Base-by-base conservation (phyloP, 2,329 filamentous ascomycete genomes). In the Aspergillus tubingensis region DNA sequence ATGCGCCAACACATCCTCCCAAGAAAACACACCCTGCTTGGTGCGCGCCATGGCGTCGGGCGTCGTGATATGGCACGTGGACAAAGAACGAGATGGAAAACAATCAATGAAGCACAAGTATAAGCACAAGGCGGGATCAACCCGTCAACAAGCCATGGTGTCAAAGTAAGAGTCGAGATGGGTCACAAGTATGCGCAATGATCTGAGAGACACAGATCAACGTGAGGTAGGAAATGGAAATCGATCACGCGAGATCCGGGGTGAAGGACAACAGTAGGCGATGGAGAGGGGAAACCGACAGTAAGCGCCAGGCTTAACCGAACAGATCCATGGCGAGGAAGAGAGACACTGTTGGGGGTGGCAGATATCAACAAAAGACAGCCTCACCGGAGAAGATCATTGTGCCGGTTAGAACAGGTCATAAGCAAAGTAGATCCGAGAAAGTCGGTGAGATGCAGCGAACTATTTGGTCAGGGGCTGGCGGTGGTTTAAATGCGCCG, bases 1-100 rank as follows among this genome's bases (percentile, higher is more conserved):
- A 54, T 77, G 74, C 27, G 72, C 70, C 43, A 77, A 64, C 10
- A 77, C 75, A 68, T 77, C 75, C 62, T 77, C 75, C 75, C 75
- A 77, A 6, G 74, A 77, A 62, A 77, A 77, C 2, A 77, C 70
- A 0, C 75, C 75, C 41, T 70, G 68, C 57, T 73, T 77, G 41
- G 70, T 70, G 54, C 70, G 71, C 17, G 73, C 68, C 75, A 77
- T 77, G 41, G 23, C 36, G 39, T 36, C 21, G 13, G 41, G 23
- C 36, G 39, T 36, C 21, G n/a, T 32, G 19, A 15, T 17, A 8
- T 30, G 21, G 21, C 43, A 39, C 21, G 58, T 21, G 23, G 25
- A 5, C 38, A 39, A 30, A 21, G 32, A 15, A 36, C 39, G 21
- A 38, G 39, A 36, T 38, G 13, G 23, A 11, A 4, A 19, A 38